phyloP scores from a whole-genome alignment of 371 early-diverging fungal genomes.

The Mortierella sp. region DNA sequence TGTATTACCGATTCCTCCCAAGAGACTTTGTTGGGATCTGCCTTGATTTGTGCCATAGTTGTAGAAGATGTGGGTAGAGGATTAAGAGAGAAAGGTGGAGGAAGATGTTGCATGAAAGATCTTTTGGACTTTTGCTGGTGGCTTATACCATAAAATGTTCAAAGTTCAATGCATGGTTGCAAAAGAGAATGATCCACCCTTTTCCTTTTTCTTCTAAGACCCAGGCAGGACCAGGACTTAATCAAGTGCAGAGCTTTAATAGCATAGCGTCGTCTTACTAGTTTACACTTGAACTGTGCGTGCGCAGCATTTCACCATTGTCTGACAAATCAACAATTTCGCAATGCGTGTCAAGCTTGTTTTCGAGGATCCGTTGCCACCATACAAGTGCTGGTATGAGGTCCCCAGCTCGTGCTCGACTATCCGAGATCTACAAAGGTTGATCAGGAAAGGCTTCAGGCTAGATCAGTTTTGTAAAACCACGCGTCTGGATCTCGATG shows the following conservation, averaged over 20 bases:
- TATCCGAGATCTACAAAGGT: slow-evolving; percentile 40
- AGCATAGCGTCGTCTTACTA: not conserved
- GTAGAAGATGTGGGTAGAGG: slow-evolving; percentile 2
- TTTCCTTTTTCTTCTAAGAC: not conserved
- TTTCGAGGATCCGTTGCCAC: slow-evolving; percentile 53
- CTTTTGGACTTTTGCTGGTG: not conserved
- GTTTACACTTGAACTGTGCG: not conserved
- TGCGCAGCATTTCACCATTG: not conserved
- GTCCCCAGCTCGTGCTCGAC: slow-evolving; percentile 33
- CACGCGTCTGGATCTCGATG: slow-evolving; percentile 54
- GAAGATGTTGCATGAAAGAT: not conserved
- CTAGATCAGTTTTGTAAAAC: slow-evolving; percentile 39
- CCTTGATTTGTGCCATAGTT: slow-evolving; percentile 69
- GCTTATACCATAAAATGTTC: not conserved
- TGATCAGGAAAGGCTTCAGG: slow-evolving; percentile 46
- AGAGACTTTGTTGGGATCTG: slow-evolving; percentile 78
- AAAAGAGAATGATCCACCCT: not conserved
- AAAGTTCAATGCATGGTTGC: not conserved
- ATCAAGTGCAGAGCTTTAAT: not conserved
- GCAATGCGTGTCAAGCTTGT: slow-evolving; percentile 44
- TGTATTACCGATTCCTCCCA: slow-evolving; percentile 77
- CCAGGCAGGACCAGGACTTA: not conserved
- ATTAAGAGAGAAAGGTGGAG: not conserved
- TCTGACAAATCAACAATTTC: not conserved
- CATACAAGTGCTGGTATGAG: slow-evolving; percentile 57